A percentile compares a stretch with the other conserved stretches of the same genome.
Conservation (phyloP, 805 yeast genomes). For the Grigorovia jiainica region DNA sequence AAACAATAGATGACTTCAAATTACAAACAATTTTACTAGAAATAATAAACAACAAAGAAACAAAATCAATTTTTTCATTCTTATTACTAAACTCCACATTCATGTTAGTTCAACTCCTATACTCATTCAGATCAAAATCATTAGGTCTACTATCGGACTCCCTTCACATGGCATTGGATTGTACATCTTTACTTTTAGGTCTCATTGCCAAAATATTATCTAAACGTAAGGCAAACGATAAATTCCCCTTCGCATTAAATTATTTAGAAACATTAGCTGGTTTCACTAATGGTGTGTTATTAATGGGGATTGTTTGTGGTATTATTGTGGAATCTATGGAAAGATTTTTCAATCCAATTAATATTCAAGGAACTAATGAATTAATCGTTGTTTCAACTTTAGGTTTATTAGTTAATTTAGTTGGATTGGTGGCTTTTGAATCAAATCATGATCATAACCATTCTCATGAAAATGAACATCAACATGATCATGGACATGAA, state of each 20-base stretch:
- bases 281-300: conserved; percentile 83
- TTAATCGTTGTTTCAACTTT: conserved; percentile 72
- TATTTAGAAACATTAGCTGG: conserved; percentile 90
- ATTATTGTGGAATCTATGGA: conserved; percentile 81
- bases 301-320: conserved; percentile 82
- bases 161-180: conserved; percentile 92
- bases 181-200: conserved; percentile 83
- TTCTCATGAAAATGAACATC: conserved; percentile 38
- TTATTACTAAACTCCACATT: conserved; percentile 77
- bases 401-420: conserved; percentile 80
- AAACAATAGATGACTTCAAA: neutral
- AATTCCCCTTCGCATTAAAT: conserved; percentile 72
- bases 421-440: conserved; percentile 90
- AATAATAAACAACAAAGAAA: conserved; percentile 48
- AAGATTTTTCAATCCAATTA: conserved; percentile 69
- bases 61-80: conserved; percentile 82
- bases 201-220: conserved; percentile 70
- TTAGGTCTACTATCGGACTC: conserved; percentile 88
- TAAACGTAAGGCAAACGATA: conserved; percentile 46
- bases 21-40: conserved; percentile 20
- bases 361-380: conserved; percentile 71
- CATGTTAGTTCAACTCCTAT: conserved; percentile 88
- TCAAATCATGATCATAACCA: conserved; percentile 40
- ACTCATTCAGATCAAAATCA: conserved; percentile 88
- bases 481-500: neutral